Base-by-base conservation (phyloP, 116 monocot genomes). In the Dioscorea cayenensis region DNA sequence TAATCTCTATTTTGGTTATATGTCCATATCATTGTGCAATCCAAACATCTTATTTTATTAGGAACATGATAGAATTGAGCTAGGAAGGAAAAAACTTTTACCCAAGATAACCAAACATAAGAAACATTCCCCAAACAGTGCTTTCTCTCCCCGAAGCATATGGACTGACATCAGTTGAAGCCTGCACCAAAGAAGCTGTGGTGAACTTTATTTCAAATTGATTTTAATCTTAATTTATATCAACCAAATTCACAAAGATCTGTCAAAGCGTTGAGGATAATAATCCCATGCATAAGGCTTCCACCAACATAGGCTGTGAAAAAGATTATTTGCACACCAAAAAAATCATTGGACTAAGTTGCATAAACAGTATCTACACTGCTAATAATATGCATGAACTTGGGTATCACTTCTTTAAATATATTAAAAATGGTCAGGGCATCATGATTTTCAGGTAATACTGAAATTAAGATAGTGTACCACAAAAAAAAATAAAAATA, bases 61-160 rank as follows among this genome's bases (percentile, higher is more conserved):
- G 3, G 17, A 51, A 51, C 14, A 7, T 51, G 51, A 51, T 49
- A 7, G 7, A 65, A 25, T 1, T 25, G 25, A 25, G 25, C 25
- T 25, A 25, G 25, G 25, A 25, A 25, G 25, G 25, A 25, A 25
- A 25, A 25, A 25, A 25, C 1, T 25, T 25, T 25, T 96, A 96
- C 92, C 92, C 92, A 67, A 95, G 87, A 66, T 95, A 95, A 75
- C 95, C 92, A 60, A 84, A 63, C 95, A 95, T 95, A 66, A 95
- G 85, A 48, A 66, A 80, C 49, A 95, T 76, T 4, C 95, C 92
- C 92, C 82, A 92, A 25, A 86, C 63, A 70, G 96, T 96, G 80
- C 81, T 96, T 83, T 92, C 92, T 81, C 88, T 90, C 69, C 92
- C 96, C 37, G 12, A 66, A 55, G 80, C 82, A 52, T 90, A 86